Percentiles rank a stretch among this genome's conserved stretches.
phyloP scores from a whole-genome alignment of 495 filamentous ascomycete species.

The Aspergillus leporis region DNA sequence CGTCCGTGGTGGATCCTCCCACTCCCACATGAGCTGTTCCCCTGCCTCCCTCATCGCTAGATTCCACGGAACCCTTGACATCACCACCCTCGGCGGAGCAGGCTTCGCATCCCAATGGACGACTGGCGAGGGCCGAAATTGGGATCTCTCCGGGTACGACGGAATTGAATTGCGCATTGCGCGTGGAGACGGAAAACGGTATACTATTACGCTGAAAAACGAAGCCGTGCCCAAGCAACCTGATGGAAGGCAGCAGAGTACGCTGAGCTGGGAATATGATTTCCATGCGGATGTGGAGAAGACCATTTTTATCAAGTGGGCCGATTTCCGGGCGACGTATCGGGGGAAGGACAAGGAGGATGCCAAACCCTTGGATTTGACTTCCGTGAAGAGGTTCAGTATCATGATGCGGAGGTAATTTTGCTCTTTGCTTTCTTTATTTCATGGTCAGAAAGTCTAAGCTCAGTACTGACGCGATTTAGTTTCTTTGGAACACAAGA shows the following conservation, averaged over 20 bases:
- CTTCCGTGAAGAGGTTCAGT: conserved; percentile 62
- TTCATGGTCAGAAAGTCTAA: not conserved
- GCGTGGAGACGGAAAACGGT: conserved; percentile 52
- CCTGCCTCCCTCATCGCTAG: conserved; percentile 25
- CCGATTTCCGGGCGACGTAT: conserved; percentile 68
- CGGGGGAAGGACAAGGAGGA: conserved; percentile 64
- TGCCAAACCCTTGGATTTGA: conserved; percentile 53
- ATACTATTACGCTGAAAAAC: conserved; percentile 76
- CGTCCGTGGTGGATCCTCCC: conserved; percentile 68
- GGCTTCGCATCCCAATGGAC: conserved; percentile 82
- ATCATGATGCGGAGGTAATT: conserved; percentile 78
- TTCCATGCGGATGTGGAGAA: conserved; percentile 18
- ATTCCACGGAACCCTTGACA: conserved; percentile 73
- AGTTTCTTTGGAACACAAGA: conserved; percentile 78
- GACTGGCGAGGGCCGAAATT: conserved; percentile 42
- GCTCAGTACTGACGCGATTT: conserved; percentile 12
- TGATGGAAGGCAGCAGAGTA: conserved; percentile 63
- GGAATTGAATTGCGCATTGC: conserved; percentile 50
- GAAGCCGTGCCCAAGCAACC: conserved; percentile 52
- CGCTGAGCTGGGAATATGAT: conserved; percentile 53
- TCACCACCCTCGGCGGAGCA: conserved; percentile 72
- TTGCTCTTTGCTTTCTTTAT: not conserved
- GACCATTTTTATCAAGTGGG: conserved; percentile 56
- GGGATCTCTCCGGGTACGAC: conserved; percentile 58
- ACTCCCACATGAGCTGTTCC: conserved; percentile 50